Base-by-base conservation (phyloP, 1,284 basidiomycete species). In the Phellopilus nigrolimitatus region DNA sequence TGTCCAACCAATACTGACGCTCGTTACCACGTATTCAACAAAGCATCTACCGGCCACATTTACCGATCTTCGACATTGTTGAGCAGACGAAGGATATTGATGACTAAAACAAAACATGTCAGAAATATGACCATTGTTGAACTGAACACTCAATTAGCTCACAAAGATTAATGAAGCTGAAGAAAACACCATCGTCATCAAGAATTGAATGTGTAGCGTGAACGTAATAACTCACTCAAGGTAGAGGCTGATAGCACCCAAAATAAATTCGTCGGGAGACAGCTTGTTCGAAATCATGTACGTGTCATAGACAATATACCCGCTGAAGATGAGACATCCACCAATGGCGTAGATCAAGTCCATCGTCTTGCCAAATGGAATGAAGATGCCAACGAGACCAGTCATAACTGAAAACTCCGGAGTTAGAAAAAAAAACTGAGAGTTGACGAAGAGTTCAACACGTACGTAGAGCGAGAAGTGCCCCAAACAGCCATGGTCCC, bases 221-320 rank as follows among this genome's bases (percentile, higher is more conserved):
- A 47, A 17, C 9, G 33, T 9, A 36, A 12, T 0, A 15, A 76
- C 79, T 58, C 64, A 87, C 84, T 93, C 90, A 53, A 93, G 84
- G 68, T 93, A 95, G 33, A 95, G 80, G 58, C 82, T 87, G 65
- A 95, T 84, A 40, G 87, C 77, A 43, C 84, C 91, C 70, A 92
- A 72, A 56, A 94, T 91, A 69, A 80, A 94, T 64, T 95, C 92
- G 58, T 94, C 91, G 0, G 90, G 88, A 10, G 85, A 88, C 30
- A 94, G 71, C 50, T 81, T 78, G 56, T 79, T 80, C 67, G 86
- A 89, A 68, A 95, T 91, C 55, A 83, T 66, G 66, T 86, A 90
- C 1, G 92, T 95, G 64, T 95, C 91, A 63, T 86, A 94, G 58
- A 90, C 80, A 58, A 91, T 74, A 61, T 91, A 90, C 31, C 82